phyloP scores from a whole-genome alignment of 2,329 filamentous ascomycete genomes.

The Verticillium nubilum region DNA sequence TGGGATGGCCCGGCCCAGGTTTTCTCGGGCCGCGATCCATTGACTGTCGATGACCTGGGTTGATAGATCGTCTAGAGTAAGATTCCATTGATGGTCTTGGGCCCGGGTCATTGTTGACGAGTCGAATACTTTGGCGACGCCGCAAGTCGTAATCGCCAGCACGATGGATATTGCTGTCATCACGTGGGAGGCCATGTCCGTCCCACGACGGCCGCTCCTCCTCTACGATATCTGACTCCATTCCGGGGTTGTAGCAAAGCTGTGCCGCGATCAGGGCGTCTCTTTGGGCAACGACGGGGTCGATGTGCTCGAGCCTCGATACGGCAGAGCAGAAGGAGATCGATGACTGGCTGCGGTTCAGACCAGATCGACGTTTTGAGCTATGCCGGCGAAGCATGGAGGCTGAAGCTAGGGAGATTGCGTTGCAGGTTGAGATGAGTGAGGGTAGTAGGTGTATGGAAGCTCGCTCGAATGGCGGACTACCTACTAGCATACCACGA shows the following conservation, averaged over 20 bases:
- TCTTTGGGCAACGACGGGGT: constrained; percentile 42
- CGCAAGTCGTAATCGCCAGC: constrained; percentile 18
- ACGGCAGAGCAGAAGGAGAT: constrained; percentile 38
- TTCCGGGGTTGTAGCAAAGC: constrained; percentile 53
- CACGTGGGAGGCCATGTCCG: not conserved
- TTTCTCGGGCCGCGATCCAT: not conserved
- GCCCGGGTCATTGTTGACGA: constrained; percentile 26
- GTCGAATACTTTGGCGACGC: constrained; percentile 52
- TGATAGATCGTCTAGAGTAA: not conserved
- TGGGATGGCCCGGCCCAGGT: not conserved
- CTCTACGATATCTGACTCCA: constrained; percentile 31
- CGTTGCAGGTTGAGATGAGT: not conserved
- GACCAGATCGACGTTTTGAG: constrained; percentile 34
- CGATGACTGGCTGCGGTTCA: constrained; percentile 49
- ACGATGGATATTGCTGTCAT: constrained; percentile 17
- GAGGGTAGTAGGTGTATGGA: not conserved
- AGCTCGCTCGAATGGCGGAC: not conserved
- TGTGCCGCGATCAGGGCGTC: constrained; percentile 59
- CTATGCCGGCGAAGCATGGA: constrained; percentile 46
- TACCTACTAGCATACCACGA: constrained; percentile 3
- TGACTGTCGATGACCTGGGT: not conserved
- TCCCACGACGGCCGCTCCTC: constrained; percentile 16
- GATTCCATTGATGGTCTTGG: not conserved
- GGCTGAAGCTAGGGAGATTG: not conserved
- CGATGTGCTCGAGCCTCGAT: constrained; percentile 39